Evolutionary conservation across 192 early-diverging fungal species (phyloP).

Genomic region (Linnemannia exigua): DNA sequence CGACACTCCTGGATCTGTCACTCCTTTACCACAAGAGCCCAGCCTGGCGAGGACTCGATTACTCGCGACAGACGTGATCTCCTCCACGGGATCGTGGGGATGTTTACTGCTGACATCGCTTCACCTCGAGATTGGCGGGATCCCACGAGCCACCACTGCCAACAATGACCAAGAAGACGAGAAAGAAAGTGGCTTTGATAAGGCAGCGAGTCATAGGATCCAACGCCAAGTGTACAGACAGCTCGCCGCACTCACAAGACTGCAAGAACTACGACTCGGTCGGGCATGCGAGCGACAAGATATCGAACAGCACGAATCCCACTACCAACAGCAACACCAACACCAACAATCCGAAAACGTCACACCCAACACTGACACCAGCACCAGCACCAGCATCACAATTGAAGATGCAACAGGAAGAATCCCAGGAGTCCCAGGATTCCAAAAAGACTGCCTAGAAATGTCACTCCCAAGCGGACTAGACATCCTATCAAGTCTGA

Average conservation of each 20-base stretch:
- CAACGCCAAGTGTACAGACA: constrained; percentile 1
- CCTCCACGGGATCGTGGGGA: not conserved
- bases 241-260: not conserved
- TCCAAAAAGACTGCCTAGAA: not conserved
- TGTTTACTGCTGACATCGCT: not conserved
- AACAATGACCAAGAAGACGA: too few relatives aligned
- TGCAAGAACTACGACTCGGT: not conserved
- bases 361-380: too few relatives aligned
- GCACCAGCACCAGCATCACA: not conserved
- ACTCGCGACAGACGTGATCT: not conserved
- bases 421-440: not conserved
- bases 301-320: not conserved
- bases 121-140: not conserved
- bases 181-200: not conserved
- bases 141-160: not conserved
- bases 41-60: not conserved
- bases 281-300: not conserved
- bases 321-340: not conserved
- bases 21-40: not conserved
- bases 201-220: not conserved
- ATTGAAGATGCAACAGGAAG: too few relatives aligned
- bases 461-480: not conserved
- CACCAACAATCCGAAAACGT: too few relatives aligned
- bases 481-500: not conserved
- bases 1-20: not conserved